phyloP scores from a whole-genome alignment of 2,329 filamentous ascomycete species.

The Trichoderma sp. region DNA sequence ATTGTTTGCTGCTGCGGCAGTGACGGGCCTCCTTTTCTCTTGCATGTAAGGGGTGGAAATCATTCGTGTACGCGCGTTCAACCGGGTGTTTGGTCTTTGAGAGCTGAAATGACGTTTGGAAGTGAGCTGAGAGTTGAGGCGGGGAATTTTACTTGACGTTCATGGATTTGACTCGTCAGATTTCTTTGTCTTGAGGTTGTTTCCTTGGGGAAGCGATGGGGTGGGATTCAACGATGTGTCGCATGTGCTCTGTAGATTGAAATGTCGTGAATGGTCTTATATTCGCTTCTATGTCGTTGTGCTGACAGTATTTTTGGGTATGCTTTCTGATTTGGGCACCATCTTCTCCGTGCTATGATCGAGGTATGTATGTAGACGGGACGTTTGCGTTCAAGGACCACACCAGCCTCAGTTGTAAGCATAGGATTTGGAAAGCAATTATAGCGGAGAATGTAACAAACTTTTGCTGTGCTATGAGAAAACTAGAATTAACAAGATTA shows the following conservation, averaged over 20 bases:
- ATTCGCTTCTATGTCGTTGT: neutral
- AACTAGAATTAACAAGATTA: fast-evolving
- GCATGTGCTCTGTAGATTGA: neutral
- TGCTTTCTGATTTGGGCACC: neutral
- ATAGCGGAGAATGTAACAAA: neutral
- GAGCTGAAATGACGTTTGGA: neutral
- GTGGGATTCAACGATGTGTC: neutral
- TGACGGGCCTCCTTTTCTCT: neutral
- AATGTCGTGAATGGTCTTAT: neutral
- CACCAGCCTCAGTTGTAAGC: neutral
- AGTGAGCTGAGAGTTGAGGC: neutral
- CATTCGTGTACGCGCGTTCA: neutral
- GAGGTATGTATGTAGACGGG: neutral
- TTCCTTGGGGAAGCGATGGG: neutral
- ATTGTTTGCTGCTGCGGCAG: neutral
- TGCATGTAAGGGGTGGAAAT: neutral
- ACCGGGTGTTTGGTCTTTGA: neutral
- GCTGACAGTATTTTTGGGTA: neutral
- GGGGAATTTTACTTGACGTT: neutral
- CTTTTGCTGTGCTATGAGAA: neutral
- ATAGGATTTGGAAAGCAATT: neutral
- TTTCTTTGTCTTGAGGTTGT: neutral
- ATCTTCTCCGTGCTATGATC: neutral
- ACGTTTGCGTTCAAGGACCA: neutral
- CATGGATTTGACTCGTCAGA: neutral